Evolutionary conservation across 805 yeast genomes (phyloP), one percentile per base, ranked within the genome.

Genomic region (Ogataea salicorniae): DNA sequence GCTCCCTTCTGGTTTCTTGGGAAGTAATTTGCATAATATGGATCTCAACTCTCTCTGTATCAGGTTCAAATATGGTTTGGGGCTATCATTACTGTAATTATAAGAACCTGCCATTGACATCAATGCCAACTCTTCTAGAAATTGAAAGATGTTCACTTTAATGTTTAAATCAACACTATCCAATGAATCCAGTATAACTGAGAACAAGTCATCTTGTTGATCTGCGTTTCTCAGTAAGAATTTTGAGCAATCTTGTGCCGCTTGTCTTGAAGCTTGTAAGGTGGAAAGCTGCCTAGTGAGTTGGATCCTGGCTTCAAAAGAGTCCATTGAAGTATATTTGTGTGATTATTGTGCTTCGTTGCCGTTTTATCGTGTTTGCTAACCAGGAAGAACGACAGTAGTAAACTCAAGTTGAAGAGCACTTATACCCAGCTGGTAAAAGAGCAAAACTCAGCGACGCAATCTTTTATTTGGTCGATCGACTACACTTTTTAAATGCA

Each of bases 221-320:
- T 80, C 90, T 35, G 69, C 60, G 57, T 83, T 72, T 51, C 75
- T 73, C 51, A 82, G 63, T 2, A 87, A 78, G 61, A 79, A 82
- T 49, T 72, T 73, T 2, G 82, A 77, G 8, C 81, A 75, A 43
- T 75, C 75, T 9, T 69, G 64, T 33, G 80, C 68, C n/a, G 71
- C 69, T 55, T 68, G 76, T 43, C 71, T 67, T 1, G 89, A 76
- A 0, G 96, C 91, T 39, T 80, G 82, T 38, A 92, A 68, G 6
- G 73, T 64, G 54, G 81, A 75, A 46, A 91, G 71, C 39, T 81
- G 77, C 56, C 82, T 87, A 6, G 80, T 74, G 57, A 91, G 84
- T 64, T 84, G 85, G 41, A 88, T 69, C 49, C 92, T 76, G 5
- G 91, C 90, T 59, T 88, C 96, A 63, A 92, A 87, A 1, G 96